Percentiles rank a stretch among this genome's conserved stretches.
These are phyloP conservation scores for Microbotryomycetes sp. DNA, from an alignment of 1,284 basidiomycete species.

Conservation along the genomic window DNA sequence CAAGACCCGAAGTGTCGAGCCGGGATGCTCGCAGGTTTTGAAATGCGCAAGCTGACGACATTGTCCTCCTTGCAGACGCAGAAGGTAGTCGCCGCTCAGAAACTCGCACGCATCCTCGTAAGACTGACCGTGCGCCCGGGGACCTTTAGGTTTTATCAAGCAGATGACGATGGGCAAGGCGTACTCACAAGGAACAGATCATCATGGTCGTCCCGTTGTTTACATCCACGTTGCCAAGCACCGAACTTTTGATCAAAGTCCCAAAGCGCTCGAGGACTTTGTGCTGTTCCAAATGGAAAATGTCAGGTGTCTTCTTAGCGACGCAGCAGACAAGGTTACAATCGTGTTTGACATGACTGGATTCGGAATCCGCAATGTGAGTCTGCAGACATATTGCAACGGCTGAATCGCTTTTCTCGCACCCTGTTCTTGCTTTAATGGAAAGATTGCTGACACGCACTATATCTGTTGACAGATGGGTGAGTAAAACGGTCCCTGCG, in stretches of 20 bases:
- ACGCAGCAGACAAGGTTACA: constrained; percentile 40
- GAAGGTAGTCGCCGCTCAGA: too few species aligned
- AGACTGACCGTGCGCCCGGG: too few species aligned
- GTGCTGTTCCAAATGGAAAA: constrained; percentile 39
- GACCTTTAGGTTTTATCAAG: constrained; percentile 41
- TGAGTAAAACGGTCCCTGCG: too few species aligned
- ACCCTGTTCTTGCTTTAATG: too few species aligned
- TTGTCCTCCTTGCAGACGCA: too few species aligned
- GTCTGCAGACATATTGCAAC: not conserved
- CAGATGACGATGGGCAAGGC: constrained; percentile 41
- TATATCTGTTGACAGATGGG: too few species aligned
- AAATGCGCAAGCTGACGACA: too few species aligned
- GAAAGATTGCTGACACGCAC: too few species aligned
- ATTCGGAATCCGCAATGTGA: constrained; percentile 23
- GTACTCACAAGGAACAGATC: constrained; percentile 39
- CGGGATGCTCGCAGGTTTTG: too few species aligned
- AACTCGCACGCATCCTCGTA: too few species aligned
- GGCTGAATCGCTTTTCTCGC: too few species aligned
- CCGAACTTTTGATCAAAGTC: constrained; percentile 31
- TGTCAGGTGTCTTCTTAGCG: constrained; percentile 39
- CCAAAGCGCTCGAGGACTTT: constrained; percentile 42
- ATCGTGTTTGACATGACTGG: constrained; percentile 36
- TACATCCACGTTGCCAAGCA: constrained; percentile 32
- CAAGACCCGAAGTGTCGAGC: too few species aligned
- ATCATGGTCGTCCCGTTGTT: constrained; percentile 39